Evolutionary conservation across 768 basidiomycete species (phyloP), one percentile per base, ranked within the genome.

Genomic region (Amanita phalloides): DNA sequence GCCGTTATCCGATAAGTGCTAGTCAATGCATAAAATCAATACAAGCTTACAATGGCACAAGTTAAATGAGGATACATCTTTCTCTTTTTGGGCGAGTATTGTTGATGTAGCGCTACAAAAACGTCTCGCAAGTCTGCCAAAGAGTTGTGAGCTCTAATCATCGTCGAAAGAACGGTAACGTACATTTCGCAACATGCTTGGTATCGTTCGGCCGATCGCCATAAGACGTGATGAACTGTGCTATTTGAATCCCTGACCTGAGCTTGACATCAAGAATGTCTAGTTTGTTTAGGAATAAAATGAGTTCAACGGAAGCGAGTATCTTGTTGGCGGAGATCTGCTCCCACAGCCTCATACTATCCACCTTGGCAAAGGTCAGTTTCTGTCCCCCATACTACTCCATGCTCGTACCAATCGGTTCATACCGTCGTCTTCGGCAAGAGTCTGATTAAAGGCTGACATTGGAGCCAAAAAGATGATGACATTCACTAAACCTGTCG

Each of bases 401-500:
- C 14, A 42, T 17, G n/a, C 1, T 62, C 71, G 20, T 55, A 82
- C 81, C 62, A 86, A 66, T 46, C 82, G 74, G 57, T 85, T 85
- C 3, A 81, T 68, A 21, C 57, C 70, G 28, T 68, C 67, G 59
- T 83, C 81, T 60, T 84, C 83, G 2, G 71, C 69, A 4, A 84
- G 69, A n/a, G 71, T 69, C 63, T 82, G 77, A 60, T 83, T 77
- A 62, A 84, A 86, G 3, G 76, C 78, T 10, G 74, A 81, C 58
- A 84, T 71, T 0, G 84, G 80, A 2, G 79, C 81, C 3, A 85
- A 64, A 61, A 85, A 86, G 21, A 86, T 78, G 52, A 85, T 77
- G 8, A 77, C 74, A 56, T 79, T 77, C 41, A 82, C 81, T 79
- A 49, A 23, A 13, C 30, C 35, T 6, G 45, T 30, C 55, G 53